phyloP scores from a whole-genome alignment of 1,139 yeast genomes.

The Torulaspora pretoriensis region DNA sequence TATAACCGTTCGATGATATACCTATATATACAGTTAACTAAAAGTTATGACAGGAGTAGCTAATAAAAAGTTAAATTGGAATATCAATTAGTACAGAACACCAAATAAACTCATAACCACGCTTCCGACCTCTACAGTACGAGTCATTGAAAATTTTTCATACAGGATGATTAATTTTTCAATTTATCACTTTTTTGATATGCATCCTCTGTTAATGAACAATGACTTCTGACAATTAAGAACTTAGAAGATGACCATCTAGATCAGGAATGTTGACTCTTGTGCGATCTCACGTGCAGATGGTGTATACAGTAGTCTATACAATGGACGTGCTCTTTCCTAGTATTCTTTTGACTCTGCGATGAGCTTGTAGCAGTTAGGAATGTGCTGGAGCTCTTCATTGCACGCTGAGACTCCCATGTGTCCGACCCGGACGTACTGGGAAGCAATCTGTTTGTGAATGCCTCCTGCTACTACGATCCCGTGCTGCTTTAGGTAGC shows the following conservation, averaged over 20 bases:
- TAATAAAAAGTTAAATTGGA: background rate
- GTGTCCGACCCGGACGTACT: constrained; percentile 91
- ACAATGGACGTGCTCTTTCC: background rate
- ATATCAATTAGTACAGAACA: background rate
- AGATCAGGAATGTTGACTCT: constrained; percentile 1
- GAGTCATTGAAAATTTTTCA: constrained; percentile 10
- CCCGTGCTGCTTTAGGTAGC: constrained; percentile 59
- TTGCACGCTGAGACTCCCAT: constrained; percentile 72
- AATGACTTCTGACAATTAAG: background rate
- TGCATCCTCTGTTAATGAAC: background rate
- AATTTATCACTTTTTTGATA: background rate
- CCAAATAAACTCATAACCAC: background rate
- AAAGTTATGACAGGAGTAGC: background rate
- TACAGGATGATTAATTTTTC: background rate
- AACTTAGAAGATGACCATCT: background rate
- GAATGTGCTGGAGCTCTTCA: constrained; percentile 40
- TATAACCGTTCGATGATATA: background rate
- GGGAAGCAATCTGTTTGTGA: constrained; percentile 72
- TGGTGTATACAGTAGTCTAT: background rate
- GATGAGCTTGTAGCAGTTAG: constrained; percentile 39
- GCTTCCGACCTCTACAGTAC: constrained; percentile 5
- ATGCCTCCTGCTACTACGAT: constrained; percentile 88
- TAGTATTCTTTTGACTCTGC: constrained; percentile 17
- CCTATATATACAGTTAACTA: background rate
- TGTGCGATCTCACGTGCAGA: background rate